Evolutionary conservation across 768 basidiomycete genomes (phyloP).

Genomic region (Agaricus subrufescens): DNA sequence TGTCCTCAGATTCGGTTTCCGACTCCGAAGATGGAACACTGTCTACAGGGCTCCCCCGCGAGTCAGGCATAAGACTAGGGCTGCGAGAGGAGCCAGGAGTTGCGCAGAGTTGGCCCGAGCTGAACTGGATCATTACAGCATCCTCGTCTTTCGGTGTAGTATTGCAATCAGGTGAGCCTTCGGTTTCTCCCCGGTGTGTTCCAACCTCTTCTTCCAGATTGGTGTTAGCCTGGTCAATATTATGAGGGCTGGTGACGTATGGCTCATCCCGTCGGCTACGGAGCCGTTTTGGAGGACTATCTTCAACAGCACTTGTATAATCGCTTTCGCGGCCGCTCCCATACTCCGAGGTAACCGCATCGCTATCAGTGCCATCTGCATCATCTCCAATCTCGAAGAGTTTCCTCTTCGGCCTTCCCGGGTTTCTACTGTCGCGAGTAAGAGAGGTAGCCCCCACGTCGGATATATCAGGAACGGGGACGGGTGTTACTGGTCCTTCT

Average conservation of each 20-base stretch:
- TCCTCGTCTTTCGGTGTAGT: not conserved
- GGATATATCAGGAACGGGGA: not conserved
- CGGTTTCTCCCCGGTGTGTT: not conserved
- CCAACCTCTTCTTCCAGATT: not conserved
- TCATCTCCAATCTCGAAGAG: not conserved
- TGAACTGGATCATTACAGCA: not conserved
- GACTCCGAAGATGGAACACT: slow-evolving; percentile 7
- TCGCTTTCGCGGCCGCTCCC: slow-evolving; percentile 6
- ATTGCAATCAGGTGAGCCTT: not conserved
- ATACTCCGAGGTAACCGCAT: slow-evolving; percentile 6
- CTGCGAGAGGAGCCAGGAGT: not conserved
- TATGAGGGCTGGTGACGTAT: not conserved
- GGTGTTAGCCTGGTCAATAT: not conserved
- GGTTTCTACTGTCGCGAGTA: not conserved
- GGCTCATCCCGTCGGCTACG: not conserved
- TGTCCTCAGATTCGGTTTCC: slow-evolving; percentile 7
- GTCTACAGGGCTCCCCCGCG: slow-evolving; percentile 2
- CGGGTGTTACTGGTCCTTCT: not conserved
- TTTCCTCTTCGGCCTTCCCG: slow-evolving; percentile 1
- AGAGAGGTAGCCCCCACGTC: not conserved
- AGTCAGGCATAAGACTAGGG: slow-evolving; percentile 5
- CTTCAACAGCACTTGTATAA: slow-evolving; percentile 1
- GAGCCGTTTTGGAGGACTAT: slow-evolving; percentile 5
- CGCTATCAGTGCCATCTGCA: not conserved
- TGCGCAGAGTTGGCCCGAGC: not conserved